phyloP scores from a whole-genome alignment of 805 yeast genomes.

The Suhomyces canberraensis region DNA sequence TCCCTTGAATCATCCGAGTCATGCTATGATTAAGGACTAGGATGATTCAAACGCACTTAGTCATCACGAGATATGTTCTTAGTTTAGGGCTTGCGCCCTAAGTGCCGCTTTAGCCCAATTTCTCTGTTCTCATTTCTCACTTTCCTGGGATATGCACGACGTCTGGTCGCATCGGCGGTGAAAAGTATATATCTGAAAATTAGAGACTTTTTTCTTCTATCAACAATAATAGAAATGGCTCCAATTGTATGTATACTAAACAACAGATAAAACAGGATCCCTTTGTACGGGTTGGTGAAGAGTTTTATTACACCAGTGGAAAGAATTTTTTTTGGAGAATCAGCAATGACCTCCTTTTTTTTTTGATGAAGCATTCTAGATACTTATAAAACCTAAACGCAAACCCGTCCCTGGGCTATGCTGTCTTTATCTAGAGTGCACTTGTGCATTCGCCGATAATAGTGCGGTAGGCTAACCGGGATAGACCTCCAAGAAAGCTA shows the following conservation, averaged over 20 bases:
- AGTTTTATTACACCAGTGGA: constrained; percentile 4
- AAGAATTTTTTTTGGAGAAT: constrained; percentile 4
- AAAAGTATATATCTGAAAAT: background rate
- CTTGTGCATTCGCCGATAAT: constrained; percentile 22
- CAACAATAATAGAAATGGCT: constrained; percentile 58
- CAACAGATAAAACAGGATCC: constrained; percentile 29
- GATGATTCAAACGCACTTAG: background rate
- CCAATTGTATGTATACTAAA: constrained; percentile 73
- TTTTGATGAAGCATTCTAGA: constrained; percentile 6
- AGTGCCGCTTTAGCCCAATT: too few species aligned
- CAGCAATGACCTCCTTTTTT: constrained; percentile 3
- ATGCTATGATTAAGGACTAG: too few species aligned
- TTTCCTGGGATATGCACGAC: too few species aligned
- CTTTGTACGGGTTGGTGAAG: constrained; percentile 27
- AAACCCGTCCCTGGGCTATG: constrained; percentile 49
- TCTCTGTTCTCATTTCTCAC: too few species aligned
- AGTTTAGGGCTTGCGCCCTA: background rate
- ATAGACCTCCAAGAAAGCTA: constrained; percentile 69
- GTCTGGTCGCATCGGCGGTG: background rate
- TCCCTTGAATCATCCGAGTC: too few species aligned
- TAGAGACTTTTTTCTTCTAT: constrained; percentile 1
- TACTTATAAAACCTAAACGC: constrained; percentile 10
- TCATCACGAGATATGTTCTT: background rate
- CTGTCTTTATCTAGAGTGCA: constrained; percentile 38
- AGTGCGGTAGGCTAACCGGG: constrained; percentile 74